Evolutionary conservation across 2,329 filamentous ascomycete genomes (phyloP), one percentile per base, ranked within the genome.

Genomic region (Apiospora sp.): DNA sequence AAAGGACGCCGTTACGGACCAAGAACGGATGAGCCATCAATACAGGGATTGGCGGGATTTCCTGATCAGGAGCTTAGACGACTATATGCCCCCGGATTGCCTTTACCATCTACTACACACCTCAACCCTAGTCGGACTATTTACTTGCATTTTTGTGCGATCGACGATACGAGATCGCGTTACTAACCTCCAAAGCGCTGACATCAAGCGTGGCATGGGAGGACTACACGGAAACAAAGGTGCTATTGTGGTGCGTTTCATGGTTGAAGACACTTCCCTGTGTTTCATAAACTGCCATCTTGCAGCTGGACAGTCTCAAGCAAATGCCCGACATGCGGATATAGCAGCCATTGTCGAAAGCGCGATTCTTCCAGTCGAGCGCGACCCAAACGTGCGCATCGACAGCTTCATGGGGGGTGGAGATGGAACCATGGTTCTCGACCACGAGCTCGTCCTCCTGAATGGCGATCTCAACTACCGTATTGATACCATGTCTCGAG

Each of bases 221-320:
- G 96, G 96, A 24, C 85, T 96, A 75, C 94, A 98, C 80, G 96
- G 96, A 43, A 99, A 99, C 85, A 99, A 99, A 85, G 96, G 96
- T 74, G 96, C 95, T 27, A 90, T 98, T 48, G 89, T 97, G 48
- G 89, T 98, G 51, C 93, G 96, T n/a, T 98, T 99, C 83, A 88
- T 95, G 78, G 84, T 99, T 2, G 96, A 99, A 79, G 95, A 99
- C 82, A 96, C 92, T 69, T 98, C 96, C 1, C 83, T 99, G 48
- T 99, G 96, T 84, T 96, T 99, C 82, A 90, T 98, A 84, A 99
- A 99, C 80, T 99, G 96, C 81, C 96, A 99, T 89, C 86, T 99
- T 73, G 96, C 96, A 24, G 96, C 96, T 0, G 96, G 96, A 0
- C 96, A 99, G 82, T 92, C 93, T 0, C 94, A 97, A 73, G 97